These are phyloP conservation scores for Candida railenensis DNA, from an alignment of 805 yeast species.

Conservation along the genomic window DNA sequence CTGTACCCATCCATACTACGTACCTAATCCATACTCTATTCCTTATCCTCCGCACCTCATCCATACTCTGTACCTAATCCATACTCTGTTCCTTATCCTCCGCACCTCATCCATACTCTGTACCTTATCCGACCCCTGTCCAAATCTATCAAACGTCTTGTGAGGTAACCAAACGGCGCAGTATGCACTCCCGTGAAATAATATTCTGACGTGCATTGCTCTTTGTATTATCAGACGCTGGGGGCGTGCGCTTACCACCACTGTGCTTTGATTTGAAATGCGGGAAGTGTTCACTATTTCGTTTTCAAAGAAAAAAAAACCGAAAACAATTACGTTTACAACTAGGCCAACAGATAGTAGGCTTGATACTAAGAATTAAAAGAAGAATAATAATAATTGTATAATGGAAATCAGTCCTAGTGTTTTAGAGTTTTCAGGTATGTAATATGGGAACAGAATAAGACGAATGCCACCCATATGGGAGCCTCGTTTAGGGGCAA, in stretches of 20 bases:
- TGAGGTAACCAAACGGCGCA: neutral
- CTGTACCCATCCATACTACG: too few species aligned
- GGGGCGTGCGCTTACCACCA: neutral
- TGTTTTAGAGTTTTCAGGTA: conserved; percentile 74
- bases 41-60: too few species aligned
- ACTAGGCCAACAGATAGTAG: too few species aligned
- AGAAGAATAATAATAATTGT: conserved; percentile 43
- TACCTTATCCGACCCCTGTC: too few species aligned
- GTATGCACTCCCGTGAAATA: neutral
- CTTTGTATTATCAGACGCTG: neutral
- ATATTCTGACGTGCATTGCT: neutral
- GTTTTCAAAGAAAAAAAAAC: neutral
- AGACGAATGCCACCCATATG: too few species aligned
- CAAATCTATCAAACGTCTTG: neutral
- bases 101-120: too few species aligned
- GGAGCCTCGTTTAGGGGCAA: too few species aligned
- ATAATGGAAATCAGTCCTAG: conserved; percentile 73
- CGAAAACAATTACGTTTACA: neutral
- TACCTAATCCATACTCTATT: too few species aligned
- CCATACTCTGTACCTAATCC: too few species aligned
- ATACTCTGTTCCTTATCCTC: too few species aligned
- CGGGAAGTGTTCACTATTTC: neutral
- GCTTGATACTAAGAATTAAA: neutral
- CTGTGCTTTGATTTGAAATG: neutral
- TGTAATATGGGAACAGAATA: too few species aligned